These are phyloP conservation scores for Ambrosia hybrid DNA, from an alignment of 140 eudicot species.

Conservation along the genomic window DNA sequence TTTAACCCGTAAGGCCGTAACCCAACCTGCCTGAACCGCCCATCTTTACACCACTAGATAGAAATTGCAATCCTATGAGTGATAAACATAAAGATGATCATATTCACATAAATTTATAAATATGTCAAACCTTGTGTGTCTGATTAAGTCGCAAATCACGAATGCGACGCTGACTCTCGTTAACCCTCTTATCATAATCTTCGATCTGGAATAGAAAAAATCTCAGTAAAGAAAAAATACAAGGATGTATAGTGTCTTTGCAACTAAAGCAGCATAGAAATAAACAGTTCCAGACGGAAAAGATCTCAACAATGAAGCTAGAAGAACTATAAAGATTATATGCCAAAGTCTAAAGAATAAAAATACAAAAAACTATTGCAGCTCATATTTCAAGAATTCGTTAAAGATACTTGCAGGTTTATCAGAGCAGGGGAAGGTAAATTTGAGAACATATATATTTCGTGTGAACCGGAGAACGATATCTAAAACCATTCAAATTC, in stretches of 20 bases:
- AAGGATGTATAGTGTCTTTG: slow-evolving; percentile 1
- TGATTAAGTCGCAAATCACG: slow-evolving; percentile 53
- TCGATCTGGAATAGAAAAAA: slow-evolving; percentile 49
- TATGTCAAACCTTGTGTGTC: slow-evolving; percentile 60
- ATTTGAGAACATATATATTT: too few species aligned
- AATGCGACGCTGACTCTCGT: slow-evolving; percentile 40
- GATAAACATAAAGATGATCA: background rate
- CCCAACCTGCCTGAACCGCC: background rate
- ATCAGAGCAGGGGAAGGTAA: background rate
- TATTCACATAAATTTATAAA: background rate
- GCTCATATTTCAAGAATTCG: background rate
- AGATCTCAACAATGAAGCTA: slow-evolving; percentile 13
- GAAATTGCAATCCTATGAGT: background rate
- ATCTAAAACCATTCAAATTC: too few species aligned
- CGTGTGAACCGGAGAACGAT: too few species aligned
- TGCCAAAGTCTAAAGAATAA: too few species aligned
- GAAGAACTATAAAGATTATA: slow-evolving; percentile 1
- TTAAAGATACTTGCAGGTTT: background rate
- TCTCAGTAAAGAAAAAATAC: background rate
- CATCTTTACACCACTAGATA: slow-evolving; percentile 10
- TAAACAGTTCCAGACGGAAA: slow-evolving; percentile 8
- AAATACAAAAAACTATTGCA: background rate
- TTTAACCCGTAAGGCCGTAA: background rate
- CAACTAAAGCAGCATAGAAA: slow-evolving; percentile 21
- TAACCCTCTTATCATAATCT: slow-evolving; percentile 41